A percentile compares a stretch with the other conserved stretches of the same genome.
Conservation (phyloP, 345 rosid genomes). For the Camelina laxa region DNA sequence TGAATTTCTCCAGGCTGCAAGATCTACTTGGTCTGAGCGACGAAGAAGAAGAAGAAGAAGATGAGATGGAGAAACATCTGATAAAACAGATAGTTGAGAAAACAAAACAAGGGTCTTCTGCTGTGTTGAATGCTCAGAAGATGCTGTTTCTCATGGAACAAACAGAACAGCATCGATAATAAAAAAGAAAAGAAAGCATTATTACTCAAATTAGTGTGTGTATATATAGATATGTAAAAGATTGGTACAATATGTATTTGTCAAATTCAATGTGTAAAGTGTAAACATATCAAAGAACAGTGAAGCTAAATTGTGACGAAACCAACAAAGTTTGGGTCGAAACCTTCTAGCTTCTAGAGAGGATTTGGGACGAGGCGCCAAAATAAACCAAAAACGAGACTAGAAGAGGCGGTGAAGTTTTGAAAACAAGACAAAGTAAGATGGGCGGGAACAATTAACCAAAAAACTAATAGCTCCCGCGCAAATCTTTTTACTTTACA, state of each 20-base stretch:
- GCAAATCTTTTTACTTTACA: constrained; percentile 19
- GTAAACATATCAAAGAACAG: neutral
- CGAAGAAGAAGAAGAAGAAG: constrained; percentile 45
- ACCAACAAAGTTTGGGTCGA: no score
- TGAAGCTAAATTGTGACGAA: neutral
- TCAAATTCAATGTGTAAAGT: neutral
- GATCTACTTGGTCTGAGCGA: constrained; percentile 41
- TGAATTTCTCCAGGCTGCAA: constrained; percentile 25
- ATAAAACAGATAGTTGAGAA: constrained; percentile 82
- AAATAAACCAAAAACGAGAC: neutral
- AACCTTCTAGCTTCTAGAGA: no score
- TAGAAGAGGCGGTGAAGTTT: constrained; percentile 27
- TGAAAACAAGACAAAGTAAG: neutral
- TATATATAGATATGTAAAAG: neutral
- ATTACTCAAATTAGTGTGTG: neutral
- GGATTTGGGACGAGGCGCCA: no score
- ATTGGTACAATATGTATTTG: neutral
- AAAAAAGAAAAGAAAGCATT: neutral
- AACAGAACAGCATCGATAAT: constrained; percentile 7
- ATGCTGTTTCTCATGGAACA: constrained; percentile 55
- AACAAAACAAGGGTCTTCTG: constrained; percentile 75
- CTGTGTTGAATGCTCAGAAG: constrained; percentile 64
- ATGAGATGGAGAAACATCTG: constrained; percentile 67
- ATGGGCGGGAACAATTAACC: constrained; percentile 33
- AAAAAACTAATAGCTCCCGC: constrained; percentile 37